Conservation (phyloP, 176 grass and related monocot species). For the Typha latifolia region DNA sequence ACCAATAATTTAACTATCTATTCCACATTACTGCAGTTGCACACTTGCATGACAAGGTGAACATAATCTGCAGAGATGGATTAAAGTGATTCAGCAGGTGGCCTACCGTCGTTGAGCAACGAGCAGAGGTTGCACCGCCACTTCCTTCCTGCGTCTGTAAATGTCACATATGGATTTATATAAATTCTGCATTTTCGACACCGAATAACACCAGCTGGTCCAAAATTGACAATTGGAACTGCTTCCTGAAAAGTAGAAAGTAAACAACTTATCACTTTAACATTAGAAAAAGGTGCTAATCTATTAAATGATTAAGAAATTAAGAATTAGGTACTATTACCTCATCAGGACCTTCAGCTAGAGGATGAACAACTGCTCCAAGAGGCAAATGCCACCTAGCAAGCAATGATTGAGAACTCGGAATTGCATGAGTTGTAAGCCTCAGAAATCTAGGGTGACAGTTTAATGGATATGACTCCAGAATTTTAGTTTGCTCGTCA, state of each 20-base stretch:
- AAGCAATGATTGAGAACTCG: conserved; percentile 79
- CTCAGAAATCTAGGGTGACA: conserved; percentile 82
- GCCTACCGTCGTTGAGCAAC: conserved; percentile 84
- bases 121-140: conserved; percentile 98
- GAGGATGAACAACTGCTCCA: conserved; percentile 72
- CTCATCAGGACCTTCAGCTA: conserved; percentile 86
- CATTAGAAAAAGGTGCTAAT: background rate
- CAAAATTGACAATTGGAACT: conserved; percentile 86
- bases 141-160: conserved; percentile 86
- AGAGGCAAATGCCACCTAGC: conserved; percentile 95
- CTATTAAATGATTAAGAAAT: background rate
- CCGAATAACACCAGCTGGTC: conserved; percentile 64
- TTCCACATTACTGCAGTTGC: too few species aligned
- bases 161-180: conserved; percentile 81
- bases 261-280: conserved; percentile 11
- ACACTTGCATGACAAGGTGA: too few species aligned
- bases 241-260: conserved; percentile 47
- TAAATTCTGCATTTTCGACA: conserved; percentile 93
- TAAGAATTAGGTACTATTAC: conserved; percentile 26
- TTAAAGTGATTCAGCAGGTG: background rate
- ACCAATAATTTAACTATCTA: too few species aligned
- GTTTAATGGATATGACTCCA: conserved; percentile 58
- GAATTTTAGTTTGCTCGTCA: conserved; percentile 53
- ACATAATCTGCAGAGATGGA: too few species aligned
- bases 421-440: conserved; percentile 76